A percentile compares a stretch with the other conserved stretches of the same genome.
phyloP scores from a whole-genome alignment of 192 early-diverging fungal genomes.

The Linderina pennispora region DNA sequence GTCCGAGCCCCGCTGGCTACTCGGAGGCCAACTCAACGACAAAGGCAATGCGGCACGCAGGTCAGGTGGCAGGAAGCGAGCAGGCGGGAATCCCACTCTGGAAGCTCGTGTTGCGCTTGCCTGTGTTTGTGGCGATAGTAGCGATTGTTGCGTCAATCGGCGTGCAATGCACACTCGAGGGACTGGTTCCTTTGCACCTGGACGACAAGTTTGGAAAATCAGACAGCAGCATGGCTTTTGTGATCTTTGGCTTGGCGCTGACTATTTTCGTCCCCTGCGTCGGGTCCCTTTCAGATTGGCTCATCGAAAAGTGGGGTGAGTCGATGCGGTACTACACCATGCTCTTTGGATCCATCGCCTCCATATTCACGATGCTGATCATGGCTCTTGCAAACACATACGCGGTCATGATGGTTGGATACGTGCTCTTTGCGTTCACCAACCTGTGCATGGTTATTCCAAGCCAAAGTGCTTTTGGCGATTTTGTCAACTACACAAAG shows the following conservation, averaged over 20 bases:
- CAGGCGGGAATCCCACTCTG: constrained; percentile 16
- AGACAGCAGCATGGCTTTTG: constrained; percentile 12
- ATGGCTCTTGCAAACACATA: constrained; percentile 19
- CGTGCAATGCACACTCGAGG: constrained; percentile 27
- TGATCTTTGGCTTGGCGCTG: constrained; percentile 19
- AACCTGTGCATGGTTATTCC: constrained; percentile 25
- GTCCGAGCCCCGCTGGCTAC: too few relatives aligned
- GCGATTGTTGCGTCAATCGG: constrained; percentile 13
- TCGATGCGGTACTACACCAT: constrained; percentile 21
- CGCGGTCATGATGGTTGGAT: constrained; percentile 22
- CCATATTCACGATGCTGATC: constrained; percentile 4
- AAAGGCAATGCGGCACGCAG: too few relatives aligned
- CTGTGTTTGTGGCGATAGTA: constrained; percentile 14
- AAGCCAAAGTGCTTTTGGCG: constrained; percentile 24
- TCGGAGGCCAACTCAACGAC: too few relatives aligned
- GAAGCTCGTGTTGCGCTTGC: constrained; percentile 8
- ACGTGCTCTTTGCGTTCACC: constrained; percentile 12
- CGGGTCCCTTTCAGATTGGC: constrained; percentile 13
- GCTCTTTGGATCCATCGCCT: constrained; percentile 9
- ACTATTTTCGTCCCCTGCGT: constrained; percentile 11
- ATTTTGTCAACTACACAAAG: constrained; percentile 19
- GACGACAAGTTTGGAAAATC: constrained; percentile 8
- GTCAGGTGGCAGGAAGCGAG: too few relatives aligned
- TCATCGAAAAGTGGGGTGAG: constrained; percentile 12
- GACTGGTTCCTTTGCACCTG: constrained; percentile 19